Conservation (phyloP, 2,329 filamentous ascomycete genomes). For the Alternaria infectoria region DNA sequence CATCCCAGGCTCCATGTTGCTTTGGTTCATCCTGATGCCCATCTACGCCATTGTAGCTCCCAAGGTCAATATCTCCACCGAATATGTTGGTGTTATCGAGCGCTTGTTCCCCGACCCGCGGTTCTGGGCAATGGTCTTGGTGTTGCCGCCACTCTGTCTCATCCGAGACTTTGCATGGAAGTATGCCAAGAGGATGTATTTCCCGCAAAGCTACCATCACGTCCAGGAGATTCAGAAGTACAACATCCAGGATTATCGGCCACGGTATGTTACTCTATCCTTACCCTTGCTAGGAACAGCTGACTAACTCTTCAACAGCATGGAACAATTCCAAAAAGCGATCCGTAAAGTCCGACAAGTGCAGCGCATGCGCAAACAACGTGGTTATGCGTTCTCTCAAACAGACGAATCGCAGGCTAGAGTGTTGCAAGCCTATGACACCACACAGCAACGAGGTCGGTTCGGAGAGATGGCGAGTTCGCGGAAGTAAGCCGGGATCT, state of each 20-base stretch:
- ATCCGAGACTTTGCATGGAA: slow-evolving; percentile 94
- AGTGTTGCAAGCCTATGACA: slow-evolving; percentile 96
- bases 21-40: slow-evolving; percentile 91
- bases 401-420: slow-evolving; percentile 95
- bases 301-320: slow-evolving; percentile 60
- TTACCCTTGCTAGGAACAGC: neutral
- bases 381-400: slow-evolving; percentile 97
- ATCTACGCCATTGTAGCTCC: slow-evolving; percentile 87
- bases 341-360: slow-evolving; percentile 98
- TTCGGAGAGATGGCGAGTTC: slow-evolving; percentile 93
- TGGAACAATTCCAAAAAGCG: slow-evolving; percentile 99
- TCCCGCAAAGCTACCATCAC: slow-evolving; percentile 93
- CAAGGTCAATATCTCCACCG: slow-evolving; percentile 77
- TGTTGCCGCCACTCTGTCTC: slow-evolving; percentile 81
- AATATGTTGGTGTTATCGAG: slow-evolving; percentile 85
- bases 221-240: slow-evolving; percentile 99
- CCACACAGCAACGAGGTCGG: slow-evolving; percentile 84
- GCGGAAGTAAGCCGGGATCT: slow-evolving; percentile 26
- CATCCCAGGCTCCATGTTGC: slow-evolving; percentile 88
- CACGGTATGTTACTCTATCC: slow-evolving; percentile 67
- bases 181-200: slow-evolving; percentile 97
- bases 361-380: slow-evolving; percentile 98
- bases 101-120: slow-evolving; percentile 79
- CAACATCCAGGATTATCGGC: slow-evolving; percentile 98
- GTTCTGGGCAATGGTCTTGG: slow-evolving; percentile 90